Base-by-base conservation (phyloP, 805 yeast species). In the Pichia cabralensis region DNA sequence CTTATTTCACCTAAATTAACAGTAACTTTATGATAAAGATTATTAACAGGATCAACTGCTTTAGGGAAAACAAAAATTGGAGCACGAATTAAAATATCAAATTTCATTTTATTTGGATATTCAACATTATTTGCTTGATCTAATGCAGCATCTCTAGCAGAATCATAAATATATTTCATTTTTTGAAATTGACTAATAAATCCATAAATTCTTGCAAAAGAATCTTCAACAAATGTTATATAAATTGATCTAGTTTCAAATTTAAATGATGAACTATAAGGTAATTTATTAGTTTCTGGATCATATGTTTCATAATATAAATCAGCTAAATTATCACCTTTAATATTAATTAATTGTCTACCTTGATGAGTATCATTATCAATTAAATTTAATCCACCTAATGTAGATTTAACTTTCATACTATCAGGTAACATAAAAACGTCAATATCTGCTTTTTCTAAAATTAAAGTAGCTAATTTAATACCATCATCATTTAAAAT, bases 121-220 rank as follows among this genome's bases (percentile, higher is more conserved):
- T 73, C 72, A 39, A 71, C 65, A 33, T 59, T 69, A 22, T 42
- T 74, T 0, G 92, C 92, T 53, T 83, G 94, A 45, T 80, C 73
- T 45, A 85, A 71, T 0, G 97, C 95, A 9, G 86, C 83, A 48
- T 80, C 84, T 38, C 97, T 70, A 0, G 97, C 94, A 15, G 71
- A 63, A 49, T 92, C 98, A 55, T 82, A 94, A n/a, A 88, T 65
- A 4, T 71, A 73, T 55, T 92, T 92, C 95, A 89, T 84, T 45
- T 71, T 71, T 39, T 75, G 79, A 49, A 94, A 82, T 45, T 80
- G 80, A 43, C 73, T 73, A 47, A 85, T 60, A 47, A 75, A 89
- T 9, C 69, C 64, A 21, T 80, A 49, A 9, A 94, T 69, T 43
- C 77, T 70, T 22, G 76, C 67, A 38, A 86, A 67, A 0, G 96